phyloP scores from a whole-genome alignment of 345 rosid genomes.

The Lepidium sativum region DNA sequence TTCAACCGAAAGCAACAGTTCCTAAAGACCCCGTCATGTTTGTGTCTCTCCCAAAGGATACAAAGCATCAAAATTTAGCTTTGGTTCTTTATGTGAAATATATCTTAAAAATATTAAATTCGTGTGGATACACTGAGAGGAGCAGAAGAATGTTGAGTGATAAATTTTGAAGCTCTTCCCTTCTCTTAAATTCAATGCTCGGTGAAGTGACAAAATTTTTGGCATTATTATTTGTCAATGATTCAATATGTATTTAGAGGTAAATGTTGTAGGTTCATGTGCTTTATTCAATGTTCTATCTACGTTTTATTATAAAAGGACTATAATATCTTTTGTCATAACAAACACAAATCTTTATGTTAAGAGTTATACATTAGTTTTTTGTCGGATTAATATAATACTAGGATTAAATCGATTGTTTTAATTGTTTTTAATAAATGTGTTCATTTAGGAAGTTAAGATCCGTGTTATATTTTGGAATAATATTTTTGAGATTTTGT shows the following conservation, averaged over 20 bases:
- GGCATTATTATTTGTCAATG: not conserved
- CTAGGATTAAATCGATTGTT: too few species aligned
- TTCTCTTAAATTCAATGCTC: not conserved
- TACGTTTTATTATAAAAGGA: not conserved
- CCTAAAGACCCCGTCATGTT: slow-evolving; percentile 2
- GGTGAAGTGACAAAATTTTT: not conserved
- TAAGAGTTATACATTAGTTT: not conserved
- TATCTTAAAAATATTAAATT: not conserved
- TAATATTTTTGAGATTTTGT: too few species aligned
- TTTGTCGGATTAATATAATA: not conserved
- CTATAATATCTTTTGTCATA: not conserved
- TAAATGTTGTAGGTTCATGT: not conserved
- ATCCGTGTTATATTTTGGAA: too few species aligned
- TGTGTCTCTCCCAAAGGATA: slow-evolving; percentile 1
- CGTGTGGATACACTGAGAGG: not conserved
- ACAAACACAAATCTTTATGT: not conserved
- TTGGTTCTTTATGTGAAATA: not conserved
- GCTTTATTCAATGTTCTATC: not conserved
- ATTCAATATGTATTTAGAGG: not conserved
- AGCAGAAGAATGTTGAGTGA: not conserved
- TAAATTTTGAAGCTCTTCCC: not conserved
- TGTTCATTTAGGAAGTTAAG: too few species aligned
- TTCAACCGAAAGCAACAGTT: slow-evolving; percentile 13
- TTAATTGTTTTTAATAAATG: too few species aligned
- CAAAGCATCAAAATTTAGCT: not conserved